phyloP scores from a whole-genome alignment of 768 basidiomycete species.

The Xanthoconium purpureum region DNA sequence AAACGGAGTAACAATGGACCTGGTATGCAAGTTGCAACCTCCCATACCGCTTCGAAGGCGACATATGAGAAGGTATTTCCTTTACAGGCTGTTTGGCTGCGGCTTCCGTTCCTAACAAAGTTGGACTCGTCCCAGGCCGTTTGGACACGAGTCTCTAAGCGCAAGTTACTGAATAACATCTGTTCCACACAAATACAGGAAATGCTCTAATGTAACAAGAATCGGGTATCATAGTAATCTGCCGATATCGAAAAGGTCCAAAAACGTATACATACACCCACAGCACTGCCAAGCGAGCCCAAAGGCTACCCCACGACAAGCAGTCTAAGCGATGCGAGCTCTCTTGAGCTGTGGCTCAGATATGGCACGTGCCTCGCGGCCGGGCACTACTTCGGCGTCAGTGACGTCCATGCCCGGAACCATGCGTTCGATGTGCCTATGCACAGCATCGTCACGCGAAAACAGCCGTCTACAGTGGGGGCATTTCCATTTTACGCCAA shows the following conservation, averaged over 20 bases:
- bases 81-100: conserved; percentile 17
- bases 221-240: conserved; percentile 10
- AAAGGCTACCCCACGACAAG: not conserved
- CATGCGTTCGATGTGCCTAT: conserved; percentile 32
- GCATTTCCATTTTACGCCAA: conserved; percentile 31
- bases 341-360: conserved; percentile 3
- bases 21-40: not conserved
- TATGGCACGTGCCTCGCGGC: conserved; percentile 12
- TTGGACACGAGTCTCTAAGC: not conserved
- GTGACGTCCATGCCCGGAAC: conserved; percentile 18
- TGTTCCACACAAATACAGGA: not conserved
- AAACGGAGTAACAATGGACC: not conserved
- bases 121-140: not conserved
- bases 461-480: conserved; percentile 24
- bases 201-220: not conserved
- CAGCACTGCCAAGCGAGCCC: not conserved
- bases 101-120: conserved; percentile 16
- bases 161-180: not conserved
- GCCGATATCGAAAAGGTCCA: not conserved
- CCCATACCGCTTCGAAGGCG: not conserved
- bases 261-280: not conserved
- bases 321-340: conserved; percentile 3
- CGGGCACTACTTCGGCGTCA: conserved; percentile 25
- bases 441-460: conserved; percentile 33
- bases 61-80: conserved; percentile 16